Conservation (phyloP, 2,329 filamentous ascomycete genomes). For the Rutstroemia sp. region DNA sequence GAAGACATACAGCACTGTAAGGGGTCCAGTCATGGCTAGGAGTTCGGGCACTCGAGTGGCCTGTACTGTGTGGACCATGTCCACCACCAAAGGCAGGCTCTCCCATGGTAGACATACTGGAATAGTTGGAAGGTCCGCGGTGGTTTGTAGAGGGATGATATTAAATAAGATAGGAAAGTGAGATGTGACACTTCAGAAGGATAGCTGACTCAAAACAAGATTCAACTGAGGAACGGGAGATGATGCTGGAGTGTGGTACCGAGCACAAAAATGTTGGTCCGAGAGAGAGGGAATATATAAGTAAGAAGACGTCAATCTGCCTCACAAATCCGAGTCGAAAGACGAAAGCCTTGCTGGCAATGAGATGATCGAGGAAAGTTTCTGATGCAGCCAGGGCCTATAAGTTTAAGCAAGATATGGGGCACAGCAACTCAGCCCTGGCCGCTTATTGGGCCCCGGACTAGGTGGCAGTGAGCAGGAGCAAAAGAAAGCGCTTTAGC, state of each 20-base stretch:
- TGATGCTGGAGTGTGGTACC: not conserved
- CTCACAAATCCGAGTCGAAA: constrained; percentile 9
- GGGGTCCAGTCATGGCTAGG: constrained; percentile 16
- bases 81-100: constrained; percentile 4
- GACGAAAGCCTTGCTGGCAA: constrained; percentile 14
- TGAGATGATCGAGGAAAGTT: constrained; percentile 7
- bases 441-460: constrained; percentile 9
- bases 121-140: constrained; percentile 4
- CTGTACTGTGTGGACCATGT: constrained; percentile 1
- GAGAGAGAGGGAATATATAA: constrained; percentile 13
- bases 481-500: not conserved
- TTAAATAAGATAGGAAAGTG: constrained; percentile 1
- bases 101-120: constrained; percentile 6
- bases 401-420: constrained; percentile 17
- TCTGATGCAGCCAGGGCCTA: constrained; percentile 14
- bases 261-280: constrained; percentile 4
- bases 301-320: constrained; percentile 11
- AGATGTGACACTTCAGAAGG: not conserved
- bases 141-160: no score
- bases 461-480: constrained; percentile 18
- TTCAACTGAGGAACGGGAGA: not conserved
- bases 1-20: constrained; percentile 23
- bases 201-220: not conserved
- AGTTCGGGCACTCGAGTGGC: not conserved
- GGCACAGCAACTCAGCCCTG: constrained; percentile 21